Conservation (phyloP, 225 moss, liverwort and hornwort species). For the Sphagnum tenellum region DNA sequence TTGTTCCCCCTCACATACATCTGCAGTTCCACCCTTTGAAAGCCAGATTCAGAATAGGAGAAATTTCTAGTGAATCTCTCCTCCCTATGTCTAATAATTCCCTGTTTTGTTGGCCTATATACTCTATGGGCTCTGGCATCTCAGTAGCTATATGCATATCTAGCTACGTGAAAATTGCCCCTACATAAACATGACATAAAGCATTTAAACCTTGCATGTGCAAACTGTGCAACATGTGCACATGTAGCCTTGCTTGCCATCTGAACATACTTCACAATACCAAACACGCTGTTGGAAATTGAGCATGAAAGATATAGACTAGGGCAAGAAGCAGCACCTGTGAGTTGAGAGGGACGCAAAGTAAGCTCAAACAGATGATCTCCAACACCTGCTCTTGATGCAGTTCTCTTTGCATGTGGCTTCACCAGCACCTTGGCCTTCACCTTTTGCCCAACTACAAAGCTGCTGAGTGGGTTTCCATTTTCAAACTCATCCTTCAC, state of each 20-base stretch:
- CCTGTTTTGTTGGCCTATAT: too few relatives aligned
- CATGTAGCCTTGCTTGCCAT: constrained; percentile 14
- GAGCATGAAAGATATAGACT: background rate
- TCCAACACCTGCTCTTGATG: constrained; percentile 23
- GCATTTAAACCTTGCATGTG: too few relatives aligned
- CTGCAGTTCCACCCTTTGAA: too few relatives aligned
- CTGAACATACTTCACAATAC: constrained; percentile 18
- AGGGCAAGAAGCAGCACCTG: constrained; percentile 35
- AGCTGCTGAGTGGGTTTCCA: constrained; percentile 58
- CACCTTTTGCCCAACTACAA: constrained; percentile 60
- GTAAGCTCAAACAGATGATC: constrained; percentile 58
- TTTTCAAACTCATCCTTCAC: constrained; percentile 65
- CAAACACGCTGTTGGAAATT: background rate
- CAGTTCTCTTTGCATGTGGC: constrained; percentile 28
- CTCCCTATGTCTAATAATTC: too few relatives aligned
- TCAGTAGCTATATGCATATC: too few relatives aligned
- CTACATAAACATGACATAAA: too few relatives aligned
- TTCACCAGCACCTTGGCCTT: constrained; percentile 58
- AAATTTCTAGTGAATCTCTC: too few relatives aligned
- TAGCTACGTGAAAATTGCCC: too few relatives aligned
- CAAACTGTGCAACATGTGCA: too few relatives aligned
- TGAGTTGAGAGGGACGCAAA: constrained; percentile 70
- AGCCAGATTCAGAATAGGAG: too few relatives aligned
- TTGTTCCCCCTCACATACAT: background rate
- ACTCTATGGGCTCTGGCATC: too few relatives aligned